Evolutionary conservation across 2,329 filamentous ascomycete species (phyloP), one percentile per base, ranked within the genome.

Genomic region (Pseudovirgaria hyperparasitica): DNA sequence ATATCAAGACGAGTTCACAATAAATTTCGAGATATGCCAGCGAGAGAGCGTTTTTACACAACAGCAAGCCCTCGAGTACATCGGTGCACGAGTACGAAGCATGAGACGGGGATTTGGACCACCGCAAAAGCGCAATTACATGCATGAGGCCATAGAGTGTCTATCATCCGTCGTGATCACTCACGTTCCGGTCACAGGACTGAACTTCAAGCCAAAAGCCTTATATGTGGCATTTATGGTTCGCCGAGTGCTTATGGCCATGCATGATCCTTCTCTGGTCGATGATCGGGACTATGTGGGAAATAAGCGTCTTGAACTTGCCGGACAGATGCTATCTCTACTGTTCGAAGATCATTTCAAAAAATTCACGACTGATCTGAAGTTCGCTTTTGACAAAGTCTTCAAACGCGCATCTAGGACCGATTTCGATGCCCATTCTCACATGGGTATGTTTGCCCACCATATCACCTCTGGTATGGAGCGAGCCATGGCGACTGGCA

Each of bases 281-380:
- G 90, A 98, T 42, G 90, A 98, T 51, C 72, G 90, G 48, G 92
- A 98, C 57, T 98, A 96, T 46, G 85, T 98, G 16, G 90, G 90
- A 39, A 98, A 98, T 60, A 98, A 98, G 58, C 75, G 90, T 33
- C 64, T 98, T 22, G 90, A 98, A 54, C 56, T 98, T 56, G 92
- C 92, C 28, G 90, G 90, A 1, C 90, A 96, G 55, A 76, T 98
- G 49, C 61, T 98, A 34, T 86, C 90, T 3, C 67, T 98, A 1
- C 67, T 98, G 0, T 98, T 98, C 41, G 92, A 98, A 55, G 92
- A 98, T 63, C 58, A 94, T 33, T 98, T 98, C 71, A 98, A 98
- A 61, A 81, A 82, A 34, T 94, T 94, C 54, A 81, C 82, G 43
- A 72, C 72, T 31, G 78, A 90, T 41, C 75, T 98, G 50, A 93